A percentile compares a stretch with the other conserved stretches of the same genome.
Evolutionary conservation across 441 rosid species (phyloP).

Genomic region (Euphorbia corollata): DNA sequence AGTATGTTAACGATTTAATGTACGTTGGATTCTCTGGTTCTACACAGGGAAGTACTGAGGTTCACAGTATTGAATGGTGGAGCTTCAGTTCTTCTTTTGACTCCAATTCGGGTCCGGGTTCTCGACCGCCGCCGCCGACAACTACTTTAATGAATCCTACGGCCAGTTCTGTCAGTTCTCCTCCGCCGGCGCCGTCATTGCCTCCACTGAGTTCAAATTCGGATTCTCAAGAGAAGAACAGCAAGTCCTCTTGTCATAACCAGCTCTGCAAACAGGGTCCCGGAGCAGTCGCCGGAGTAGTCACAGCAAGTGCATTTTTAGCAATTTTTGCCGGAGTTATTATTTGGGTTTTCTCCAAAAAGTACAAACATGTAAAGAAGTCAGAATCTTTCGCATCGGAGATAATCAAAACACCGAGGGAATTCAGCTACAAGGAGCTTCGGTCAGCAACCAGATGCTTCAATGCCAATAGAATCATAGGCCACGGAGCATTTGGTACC

Average conservation of each 20-base stretch:
- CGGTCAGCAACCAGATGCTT: slow-evolving; percentile 69
- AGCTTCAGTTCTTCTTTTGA: slow-evolving; percentile 69
- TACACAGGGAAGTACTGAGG: slow-evolving; percentile 91
- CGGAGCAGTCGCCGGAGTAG: slow-evolving; percentile 91
- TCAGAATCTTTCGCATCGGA: slow-evolving; percentile 63
- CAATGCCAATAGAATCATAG: slow-evolving; percentile 58
- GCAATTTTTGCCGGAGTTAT: slow-evolving; percentile 63
- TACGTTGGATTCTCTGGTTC: slow-evolving; percentile 96
- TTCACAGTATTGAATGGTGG: slow-evolving; percentile 91
- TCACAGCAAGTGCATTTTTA: slow-evolving; percentile 81
- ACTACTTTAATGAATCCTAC: slow-evolving; percentile 59
- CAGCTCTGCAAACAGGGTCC: slow-evolving; percentile 75
- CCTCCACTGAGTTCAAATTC: slow-evolving; percentile 42
- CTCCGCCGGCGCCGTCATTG: slow-evolving; percentile 44
- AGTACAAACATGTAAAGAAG: slow-evolving; percentile 39
- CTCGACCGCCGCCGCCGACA: slow-evolving; percentile 68
- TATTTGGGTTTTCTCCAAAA: slow-evolving; percentile 65
- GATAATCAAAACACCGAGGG: slow-evolving; percentile 74
- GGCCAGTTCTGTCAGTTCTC: slow-evolving; percentile 47
- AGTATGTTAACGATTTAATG: slow-evolving; percentile 74
- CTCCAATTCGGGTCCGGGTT: slow-evolving; percentile 24
- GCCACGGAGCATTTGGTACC: slow-evolving; percentile 86
- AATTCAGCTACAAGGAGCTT: slow-evolving; percentile 79
- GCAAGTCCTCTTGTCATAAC: slow-evolving; percentile 56
- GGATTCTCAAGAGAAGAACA: slow-evolving; percentile 29